Conservation (phyloP, 1,284 basidiomycete genomes). For the Ceratobasidium theobromae region DNA sequence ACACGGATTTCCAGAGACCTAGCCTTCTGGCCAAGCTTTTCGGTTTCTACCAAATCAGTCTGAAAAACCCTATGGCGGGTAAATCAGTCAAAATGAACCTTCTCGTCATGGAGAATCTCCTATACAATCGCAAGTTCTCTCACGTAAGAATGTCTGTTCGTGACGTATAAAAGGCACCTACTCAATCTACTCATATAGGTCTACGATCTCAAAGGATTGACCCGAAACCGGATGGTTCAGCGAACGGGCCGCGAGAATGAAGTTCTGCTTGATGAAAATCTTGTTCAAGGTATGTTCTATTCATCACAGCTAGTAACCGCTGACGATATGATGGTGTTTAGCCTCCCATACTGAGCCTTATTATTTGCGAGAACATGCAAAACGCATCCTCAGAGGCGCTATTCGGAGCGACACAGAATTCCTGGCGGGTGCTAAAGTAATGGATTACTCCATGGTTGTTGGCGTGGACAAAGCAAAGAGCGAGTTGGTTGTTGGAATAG, state of each 20-base stretch:
- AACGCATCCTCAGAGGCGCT: conserved; percentile 87
- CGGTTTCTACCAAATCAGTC: conserved; percentile 95
- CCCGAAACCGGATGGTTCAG: conserved; percentile 86
- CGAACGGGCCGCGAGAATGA: conserved; percentile 90
- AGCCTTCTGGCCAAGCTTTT: conserved; percentile 97
- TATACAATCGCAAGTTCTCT: conserved; percentile 86
- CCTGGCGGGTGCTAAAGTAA: conserved; percentile 92
- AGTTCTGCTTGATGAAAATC: conserved; percentile 90
- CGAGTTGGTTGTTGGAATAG: conserved; percentile 93
- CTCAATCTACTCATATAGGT: conserved; percentile 54
- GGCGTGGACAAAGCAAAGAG: conserved; percentile 84
- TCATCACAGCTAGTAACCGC: conserved; percentile 18
- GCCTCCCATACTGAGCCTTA: conserved; percentile 77
- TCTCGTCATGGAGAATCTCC: conserved; percentile 97
- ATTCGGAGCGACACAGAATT: conserved; percentile 95
- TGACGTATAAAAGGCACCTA: background rate
- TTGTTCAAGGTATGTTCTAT: conserved; percentile 69
- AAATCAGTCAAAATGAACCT: conserved; percentile 92
- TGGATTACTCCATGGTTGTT: conserved; percentile 98
- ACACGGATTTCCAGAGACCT: conserved; percentile 72
- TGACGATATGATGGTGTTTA: conserved; percentile 41
- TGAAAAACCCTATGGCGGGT: conserved; percentile 75
- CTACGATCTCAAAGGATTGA: conserved; percentile 93
- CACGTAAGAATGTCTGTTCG: conserved; percentile 54
- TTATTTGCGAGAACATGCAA: conserved; percentile 93